Base-by-base conservation (phyloP, 2,329 filamentous ascomycete species). In the Mycogone perniciosa region DNA sequence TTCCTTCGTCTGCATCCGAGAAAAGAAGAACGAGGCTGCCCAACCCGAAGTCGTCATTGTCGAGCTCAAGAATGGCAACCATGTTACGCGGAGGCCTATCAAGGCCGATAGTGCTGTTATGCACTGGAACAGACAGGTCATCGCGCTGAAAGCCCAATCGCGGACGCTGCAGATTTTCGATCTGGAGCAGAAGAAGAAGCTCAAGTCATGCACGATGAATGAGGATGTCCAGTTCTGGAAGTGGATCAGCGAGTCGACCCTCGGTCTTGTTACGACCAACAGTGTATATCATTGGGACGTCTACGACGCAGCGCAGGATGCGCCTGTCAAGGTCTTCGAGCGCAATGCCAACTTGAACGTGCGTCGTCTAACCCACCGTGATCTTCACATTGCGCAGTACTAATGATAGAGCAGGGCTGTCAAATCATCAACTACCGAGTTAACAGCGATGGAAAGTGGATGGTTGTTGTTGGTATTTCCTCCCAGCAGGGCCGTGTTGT, bases 401-500 rank as follows among this genome's bases (percentile, higher is more conserved):
- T 51, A 46, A 51, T 37, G 3, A 11, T 43, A n/a, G 9, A 31
- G 10, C 62, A 95, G 89, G 87, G 86, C 59, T 95, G 89, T 72
- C 93, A 99, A 82, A 99, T 99, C 71, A 99, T 99, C 81, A 99
- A 97, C 76, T 99, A 99, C 75, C 89, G 92, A 60, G 88, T 95
- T 61, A 96, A 92, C 70, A 83, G 85, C 58, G 92, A 99, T 59
- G 89, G 90, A 68, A 96, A 96, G 73, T 99, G 93, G 93, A 95
- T 95, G 85, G 91, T 95, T 31, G 85, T 96, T 51, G 90, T 99
- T 52, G 93, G 93, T 63, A 99, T 99, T 62, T 91, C 91, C 53
- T 89, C 91, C 67, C 88, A 95, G 65, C 85, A 91, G 67, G 92
- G 91, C 51, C 89, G 93, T 55, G 91, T 99, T 39, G 91, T 95